A percentile compares a stretch with the other conserved stretches of the same genome.
Conservation (phyloP, 2,329 filamentous ascomycete genomes). For the Gremmenia infestans region DNA sequence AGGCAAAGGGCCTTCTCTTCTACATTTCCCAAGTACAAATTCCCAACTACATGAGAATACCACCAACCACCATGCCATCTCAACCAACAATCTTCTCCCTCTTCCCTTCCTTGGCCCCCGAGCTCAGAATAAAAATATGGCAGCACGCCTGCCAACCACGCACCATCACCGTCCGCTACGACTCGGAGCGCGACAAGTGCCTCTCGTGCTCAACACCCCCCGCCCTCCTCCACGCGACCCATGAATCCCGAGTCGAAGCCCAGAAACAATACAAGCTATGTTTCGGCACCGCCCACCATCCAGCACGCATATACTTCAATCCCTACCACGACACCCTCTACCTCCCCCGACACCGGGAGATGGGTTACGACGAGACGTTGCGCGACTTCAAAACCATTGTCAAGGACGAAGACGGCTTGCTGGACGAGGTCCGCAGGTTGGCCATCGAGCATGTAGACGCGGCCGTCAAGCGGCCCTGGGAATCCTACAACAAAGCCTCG, state of each 20-base stretch:
- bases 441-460: constrained; percentile 43
- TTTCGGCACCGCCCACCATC: constrained; percentile 27
- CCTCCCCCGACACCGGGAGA: constrained; percentile 31
- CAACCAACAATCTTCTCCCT: constrained; percentile 19
- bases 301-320: constrained; percentile 20
- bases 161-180: constrained; percentile 33
- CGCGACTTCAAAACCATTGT: constrained; percentile 39
- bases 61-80: constrained; percentile 3
- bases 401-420: constrained; percentile 23
- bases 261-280: constrained; percentile 32
- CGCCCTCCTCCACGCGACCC: constrained; percentile 37
- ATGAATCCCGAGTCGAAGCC: constrained; percentile 40
- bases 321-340: constrained; percentile 21
- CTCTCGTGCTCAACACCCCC: constrained; percentile 36
- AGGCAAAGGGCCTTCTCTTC: too few relatives aligned
- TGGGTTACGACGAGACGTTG: constrained; percentile 33
- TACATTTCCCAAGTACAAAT: too few relatives aligned
- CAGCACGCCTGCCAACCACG: constrained; percentile 20
- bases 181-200: constrained; percentile 34
- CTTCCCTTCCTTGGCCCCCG: constrained; percentile 25
- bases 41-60: not conserved
- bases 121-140: constrained; percentile 29
- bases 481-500: constrained; percentile 46
- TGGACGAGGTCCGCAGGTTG: constrained; percentile 35
- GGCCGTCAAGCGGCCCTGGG: constrained; percentile 43